Percentiles rank a stretch among this genome's conserved stretches.
Conservation (phyloP, 2,329 filamentous ascomycete species). For the Chrysoporthe puriensis region DNA sequence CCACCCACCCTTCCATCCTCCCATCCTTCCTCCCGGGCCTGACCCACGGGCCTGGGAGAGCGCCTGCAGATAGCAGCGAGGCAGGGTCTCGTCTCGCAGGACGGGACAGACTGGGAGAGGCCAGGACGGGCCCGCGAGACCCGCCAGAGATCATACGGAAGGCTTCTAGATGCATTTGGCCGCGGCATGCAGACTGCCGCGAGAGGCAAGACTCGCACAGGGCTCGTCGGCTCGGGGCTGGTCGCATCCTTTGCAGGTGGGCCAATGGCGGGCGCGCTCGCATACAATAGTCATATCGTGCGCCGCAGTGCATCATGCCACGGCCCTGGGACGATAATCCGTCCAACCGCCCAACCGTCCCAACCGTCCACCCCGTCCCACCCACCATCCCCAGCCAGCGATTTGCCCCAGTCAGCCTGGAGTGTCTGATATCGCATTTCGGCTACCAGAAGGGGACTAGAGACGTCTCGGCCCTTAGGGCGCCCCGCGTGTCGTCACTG, state of each 20-base stretch:
- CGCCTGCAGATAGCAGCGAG: not conserved
- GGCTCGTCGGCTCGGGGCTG: not conserved
- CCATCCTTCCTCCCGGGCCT: not conserved
- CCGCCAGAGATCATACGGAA: not conserved
- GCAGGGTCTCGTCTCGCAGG: not conserved
- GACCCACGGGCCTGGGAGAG: not conserved
- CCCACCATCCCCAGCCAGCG: no score
- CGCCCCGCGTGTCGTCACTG: not conserved
- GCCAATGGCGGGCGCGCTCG: not conserved
- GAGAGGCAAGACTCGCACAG: not conserved
- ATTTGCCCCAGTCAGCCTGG: not conserved
- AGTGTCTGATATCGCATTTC: not conserved
- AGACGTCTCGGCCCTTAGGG: not conserved
- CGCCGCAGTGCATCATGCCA: not conserved
- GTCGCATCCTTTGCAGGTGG: not conserved
- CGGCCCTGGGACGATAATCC: not conserved
- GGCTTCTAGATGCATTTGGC: not conserved
- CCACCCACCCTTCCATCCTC: not conserved
- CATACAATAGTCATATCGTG: slow-evolving; percentile 3
- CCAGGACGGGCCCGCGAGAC: not conserved
- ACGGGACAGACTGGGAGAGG: not conserved
- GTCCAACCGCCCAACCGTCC: no score
- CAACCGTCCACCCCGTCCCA: no score
- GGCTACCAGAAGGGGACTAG: not conserved
- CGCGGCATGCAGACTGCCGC: not conserved